Evolutionary conservation across 305 asterid species (phyloP), one percentile per base, ranked within the genome.

Genomic region (Plantago coronopus): DNA sequence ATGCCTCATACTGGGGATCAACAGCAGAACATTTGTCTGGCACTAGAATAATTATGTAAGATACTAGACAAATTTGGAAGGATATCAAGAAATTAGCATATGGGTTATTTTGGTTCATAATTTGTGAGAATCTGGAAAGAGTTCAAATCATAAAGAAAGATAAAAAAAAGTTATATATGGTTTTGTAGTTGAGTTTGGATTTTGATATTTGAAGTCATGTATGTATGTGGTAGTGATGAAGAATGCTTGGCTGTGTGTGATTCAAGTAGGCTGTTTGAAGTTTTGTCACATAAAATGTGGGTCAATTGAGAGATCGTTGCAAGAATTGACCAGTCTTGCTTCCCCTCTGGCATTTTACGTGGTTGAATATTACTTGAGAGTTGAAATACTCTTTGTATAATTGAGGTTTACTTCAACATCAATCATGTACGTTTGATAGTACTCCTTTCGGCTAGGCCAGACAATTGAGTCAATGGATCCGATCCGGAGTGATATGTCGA

Each of bases 1-100:
- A 81, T 20, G 67, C 73, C 54, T 72, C 72, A 25, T 73, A 83
- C 7, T 64, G 75, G 20, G 29, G 17, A 72, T 83, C 80, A 29
- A 42, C 73, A 31, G 69, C 68, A 11, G 18, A 40, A 54, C 76
- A 72, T 57, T 38, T 65, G 43, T 42, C 29, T 6, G 63, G 20
- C 5, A 69, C 29, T 49, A 82, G 19, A 44, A 73, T 61, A 44
- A 73, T 61, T 10, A 77, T 23, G 15, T 34, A 45, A 11, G n/a
- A n/a, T n/a, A 80, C 21, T 4, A 76, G 42, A 54, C 62, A 74
- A 20, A 78, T 56, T 25, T 69, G 60, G 1, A 67, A 23, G 13
- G 48, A 19, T 44, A 44, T 37, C 23, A 27, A 54, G 56, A 61
- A 43, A 50, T 22, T 44, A 21, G 16, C 54, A 61, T n/a, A 10